phyloP scores from a whole-genome alignment of 192 early-diverging fungal genomes.

The Coemansia sp. region DNA sequence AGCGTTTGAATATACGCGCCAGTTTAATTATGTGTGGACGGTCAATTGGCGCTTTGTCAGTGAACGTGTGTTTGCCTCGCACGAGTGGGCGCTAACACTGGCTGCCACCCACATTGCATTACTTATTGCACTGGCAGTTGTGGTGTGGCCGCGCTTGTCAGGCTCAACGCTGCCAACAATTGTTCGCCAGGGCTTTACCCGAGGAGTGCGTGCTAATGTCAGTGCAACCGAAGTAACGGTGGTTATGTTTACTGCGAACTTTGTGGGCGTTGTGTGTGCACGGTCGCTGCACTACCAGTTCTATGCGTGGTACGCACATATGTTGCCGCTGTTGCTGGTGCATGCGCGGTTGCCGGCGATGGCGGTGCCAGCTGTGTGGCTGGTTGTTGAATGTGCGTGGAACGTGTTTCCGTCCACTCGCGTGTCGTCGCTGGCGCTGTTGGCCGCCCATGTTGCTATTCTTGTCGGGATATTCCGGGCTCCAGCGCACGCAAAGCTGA shows the following conservation, averaged over 20 bases:
- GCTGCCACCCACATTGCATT: slow-evolving; percentile 63
- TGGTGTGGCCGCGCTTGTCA: slow-evolving; percentile 56
- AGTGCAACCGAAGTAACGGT: slow-evolving; percentile 15
- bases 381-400: slow-evolving; percentile 75
- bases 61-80: slow-evolving; percentile 66
- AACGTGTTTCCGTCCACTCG: slow-evolving; percentile 84
- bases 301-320: slow-evolving; percentile 91
- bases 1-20: slow-evolving; percentile 86
- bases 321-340: slow-evolving; percentile 79
- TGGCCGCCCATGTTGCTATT: slow-evolving; percentile 60
- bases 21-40: slow-evolving; percentile 90
- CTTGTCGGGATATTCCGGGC: slow-evolving; percentile 37
- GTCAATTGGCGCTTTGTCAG: slow-evolving; percentile 92
- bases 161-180: slow-evolving; percentile 10
- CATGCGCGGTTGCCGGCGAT: slow-evolving; percentile 9
- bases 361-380: slow-evolving; percentile 19
- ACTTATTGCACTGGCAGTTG: slow-evolving; percentile 60
- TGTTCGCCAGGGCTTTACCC: slow-evolving; percentile 15
- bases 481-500: neutral
- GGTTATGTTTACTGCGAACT: slow-evolving; percentile 80
- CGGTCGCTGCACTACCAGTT: slow-evolving; percentile 96
- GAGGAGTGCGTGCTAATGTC: neutral
- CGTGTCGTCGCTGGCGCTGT: slow-evolving; percentile 51
- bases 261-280: slow-evolving; percentile 87
- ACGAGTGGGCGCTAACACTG: slow-evolving; percentile 59